Percentiles rank a stretch among this genome's conserved stretches.
phyloP scores from a whole-genome alignment of 1,284 basidiomycete species.

The Ceratobasidium sp. region DNA sequence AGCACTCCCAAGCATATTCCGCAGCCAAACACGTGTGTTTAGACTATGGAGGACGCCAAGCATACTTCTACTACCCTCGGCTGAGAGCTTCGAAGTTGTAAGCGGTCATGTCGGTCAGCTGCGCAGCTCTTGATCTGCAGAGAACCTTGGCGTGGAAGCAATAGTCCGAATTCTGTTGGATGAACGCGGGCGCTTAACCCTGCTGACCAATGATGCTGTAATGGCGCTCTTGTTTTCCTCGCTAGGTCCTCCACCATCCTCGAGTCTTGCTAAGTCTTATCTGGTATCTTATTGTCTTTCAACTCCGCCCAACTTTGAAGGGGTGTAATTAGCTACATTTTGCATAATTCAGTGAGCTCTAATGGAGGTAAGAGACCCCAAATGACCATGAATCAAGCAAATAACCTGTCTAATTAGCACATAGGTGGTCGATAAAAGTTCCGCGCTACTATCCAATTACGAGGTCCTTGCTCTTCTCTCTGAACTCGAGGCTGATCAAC shows the following conservation, averaged over 20 bases:
- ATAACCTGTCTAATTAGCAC: constrained; percentile 42
- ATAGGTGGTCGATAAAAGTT: constrained; percentile 81
- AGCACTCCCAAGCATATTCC: constrained; percentile 17
- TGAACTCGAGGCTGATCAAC: constrained; percentile 79
- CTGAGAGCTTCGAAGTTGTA: constrained; percentile 14
- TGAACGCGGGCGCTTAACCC: constrained; percentile 7
- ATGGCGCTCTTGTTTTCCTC: no score
- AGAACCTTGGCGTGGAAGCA: neutral
- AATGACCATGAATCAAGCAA: constrained; percentile 17
- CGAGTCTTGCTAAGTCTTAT: no score
- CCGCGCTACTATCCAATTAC: constrained; percentile 86
- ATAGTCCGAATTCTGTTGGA: neutral
- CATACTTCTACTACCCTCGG: constrained; percentile 19
- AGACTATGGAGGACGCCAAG: constrained; percentile 13
- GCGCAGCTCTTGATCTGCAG: constrained; percentile 4
- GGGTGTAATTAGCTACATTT: neutral
- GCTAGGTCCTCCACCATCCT: no score
- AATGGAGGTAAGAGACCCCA: constrained; percentile 46
- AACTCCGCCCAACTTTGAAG: neutral
- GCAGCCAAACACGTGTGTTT: constrained; percentile 33
- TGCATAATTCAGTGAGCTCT: neutral
- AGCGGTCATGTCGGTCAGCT: constrained; percentile 40
- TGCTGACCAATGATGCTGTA: neutral
- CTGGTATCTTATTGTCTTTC: no score
- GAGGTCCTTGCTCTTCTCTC: constrained; percentile 87